Percentiles rank a stretch among this genome's conserved stretches.
phyloP scores from a whole-genome alignment of 2,329 filamentous ascomycete species.

The Elsinoe arachidis region DNA sequence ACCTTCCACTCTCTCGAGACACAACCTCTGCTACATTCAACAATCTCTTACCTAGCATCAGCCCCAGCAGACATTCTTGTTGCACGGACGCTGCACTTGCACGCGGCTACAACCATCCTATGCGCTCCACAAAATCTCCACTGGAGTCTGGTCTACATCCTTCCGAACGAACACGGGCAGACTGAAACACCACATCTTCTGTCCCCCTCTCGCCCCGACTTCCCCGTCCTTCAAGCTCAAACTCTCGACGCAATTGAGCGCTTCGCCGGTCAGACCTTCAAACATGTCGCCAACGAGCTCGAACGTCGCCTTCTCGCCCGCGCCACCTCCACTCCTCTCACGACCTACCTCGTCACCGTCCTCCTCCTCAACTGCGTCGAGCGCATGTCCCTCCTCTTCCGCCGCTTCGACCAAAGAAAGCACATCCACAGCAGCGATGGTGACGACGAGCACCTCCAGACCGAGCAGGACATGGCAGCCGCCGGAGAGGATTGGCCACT shows the following conservation, averaged over 20 bases:
- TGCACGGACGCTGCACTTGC: slow-evolving; percentile 30
- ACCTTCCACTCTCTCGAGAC: background rate
- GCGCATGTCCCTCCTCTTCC: slow-evolving; percentile 50
- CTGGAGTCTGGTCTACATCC: slow-evolving; percentile 44
- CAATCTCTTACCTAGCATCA: background rate
- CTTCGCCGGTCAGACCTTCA: slow-evolving; percentile 44
- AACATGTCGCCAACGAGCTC: slow-evolving; percentile 50
- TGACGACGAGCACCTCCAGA: background rate
- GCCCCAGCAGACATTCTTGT: slow-evolving; percentile 2
- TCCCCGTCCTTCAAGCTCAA: slow-evolving; percentile 45
- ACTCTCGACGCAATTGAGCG: slow-evolving; percentile 48
- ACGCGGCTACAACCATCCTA: slow-evolving; percentile 48
- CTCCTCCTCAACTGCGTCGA: slow-evolving; percentile 52
- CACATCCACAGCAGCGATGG: background rate
- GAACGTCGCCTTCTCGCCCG: slow-evolving; percentile 52
- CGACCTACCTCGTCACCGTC: slow-evolving; percentile 52
- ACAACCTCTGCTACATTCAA: background rate
- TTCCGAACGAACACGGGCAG: slow-evolving; percentile 23
- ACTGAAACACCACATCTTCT: slow-evolving; percentile 25
- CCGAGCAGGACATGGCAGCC: background rate
- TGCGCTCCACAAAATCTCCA: slow-evolving; percentile 34
- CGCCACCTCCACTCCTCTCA: slow-evolving; percentile 48
- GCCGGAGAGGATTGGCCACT: slow-evolving; percentile 39
- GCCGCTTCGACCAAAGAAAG: slow-evolving; percentile 16
- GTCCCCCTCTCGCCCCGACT: slow-evolving; percentile 18